Base-by-base conservation (phyloP, 352 stramenopile genomes). In the Globisporangium acanthophoron region DNA sequence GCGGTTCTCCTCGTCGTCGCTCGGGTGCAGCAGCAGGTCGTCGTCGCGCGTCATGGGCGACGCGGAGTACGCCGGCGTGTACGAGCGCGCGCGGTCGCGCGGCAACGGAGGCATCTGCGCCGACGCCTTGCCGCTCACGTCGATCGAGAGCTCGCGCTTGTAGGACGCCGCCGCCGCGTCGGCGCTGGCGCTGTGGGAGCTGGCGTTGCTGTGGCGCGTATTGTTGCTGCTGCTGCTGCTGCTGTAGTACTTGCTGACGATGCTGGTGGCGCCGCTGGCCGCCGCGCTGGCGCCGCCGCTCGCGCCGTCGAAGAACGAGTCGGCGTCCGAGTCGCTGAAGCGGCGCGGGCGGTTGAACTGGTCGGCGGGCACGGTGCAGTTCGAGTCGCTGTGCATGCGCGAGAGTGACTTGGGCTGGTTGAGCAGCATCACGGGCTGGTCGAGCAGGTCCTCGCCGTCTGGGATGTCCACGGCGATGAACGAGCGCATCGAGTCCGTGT, bases 321-420 rank as follows among this genome's bases (percentile, higher is more conserved):
- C 84, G 3, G 78, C 78, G 61, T 94, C 85, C 58, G 82, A 87
- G 58, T 94, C 85, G 44, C 80, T 92, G 69, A 92, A 92, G 52
- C 85, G 74, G 24, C 85, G 82, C 3, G 71, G 74, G n/a, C 85
- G 82, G 27, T 54, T 35, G 54, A 78, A 69, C 15, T 70, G 49
- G 41, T 83, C 74, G 9, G 37, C 54, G 55, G 69, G 69, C 15
- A 53, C 45, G 29, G 76, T 58, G 54, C 76, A 86, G 52, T 73
- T 76, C 21, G 76, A 85, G 64, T 87, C 74, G 52, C 76, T 88
- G 67, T 90, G 86, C 80, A 90, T 88, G 50, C 80, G 68, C 31
- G 71, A 85, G 56, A 88, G 73, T 16, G 78, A 71, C 56, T 69
- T 75, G 31, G 81, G 76, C 61, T 87, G 78, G 41, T 78, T 70